These are phyloP conservation scores for Ceratocystis variospora DNA, from an alignment of 2,329 filamentous ascomycete genomes.

Conservation along the genomic window DNA sequence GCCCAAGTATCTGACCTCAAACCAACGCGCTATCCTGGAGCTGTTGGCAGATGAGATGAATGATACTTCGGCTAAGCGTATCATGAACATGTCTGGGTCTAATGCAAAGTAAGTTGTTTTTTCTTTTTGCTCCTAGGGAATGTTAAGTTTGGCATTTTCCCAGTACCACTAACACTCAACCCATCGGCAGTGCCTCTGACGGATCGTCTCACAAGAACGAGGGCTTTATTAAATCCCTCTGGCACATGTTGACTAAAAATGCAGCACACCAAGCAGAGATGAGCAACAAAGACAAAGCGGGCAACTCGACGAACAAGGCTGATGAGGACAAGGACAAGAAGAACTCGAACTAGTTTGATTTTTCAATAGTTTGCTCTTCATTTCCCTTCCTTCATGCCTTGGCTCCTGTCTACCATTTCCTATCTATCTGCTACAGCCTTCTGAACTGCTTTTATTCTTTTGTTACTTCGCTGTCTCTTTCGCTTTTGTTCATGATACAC, in stretches of 20 bases:
- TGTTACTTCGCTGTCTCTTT: not conserved
- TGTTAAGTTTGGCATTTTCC: not conserved
- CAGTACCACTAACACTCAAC: conserved; percentile 1
- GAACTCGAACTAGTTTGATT: not conserved
- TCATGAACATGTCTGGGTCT: conserved; percentile 60
- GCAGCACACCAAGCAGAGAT: conserved; percentile 36
- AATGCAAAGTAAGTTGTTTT: conserved; percentile 31
- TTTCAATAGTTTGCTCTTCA: too few species aligned
- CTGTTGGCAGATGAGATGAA: conserved; percentile 94
- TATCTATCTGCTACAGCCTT: not conserved
- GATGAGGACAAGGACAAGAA: conserved; percentile 22
- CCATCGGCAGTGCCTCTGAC: not conserved
- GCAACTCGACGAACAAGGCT: conserved; percentile 16
- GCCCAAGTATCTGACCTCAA: conserved; percentile 85
- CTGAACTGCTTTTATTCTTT: not conserved
- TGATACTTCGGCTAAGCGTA: conserved; percentile 77
- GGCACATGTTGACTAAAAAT: conserved; percentile 83
- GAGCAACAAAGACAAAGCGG: conserved; percentile 23
- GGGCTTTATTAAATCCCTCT: conserved; percentile 82
- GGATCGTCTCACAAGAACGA: conserved; percentile 54
- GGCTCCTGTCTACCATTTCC: not conserved
- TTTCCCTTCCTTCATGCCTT: not conserved
- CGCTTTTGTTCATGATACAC: conserved; percentile 14
- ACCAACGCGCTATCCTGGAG: conserved; percentile 85
- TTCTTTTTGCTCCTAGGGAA: not conserved